Conservation (phyloP, 768 basidiomycete genomes). For the Saitozyma podzolica region DNA sequence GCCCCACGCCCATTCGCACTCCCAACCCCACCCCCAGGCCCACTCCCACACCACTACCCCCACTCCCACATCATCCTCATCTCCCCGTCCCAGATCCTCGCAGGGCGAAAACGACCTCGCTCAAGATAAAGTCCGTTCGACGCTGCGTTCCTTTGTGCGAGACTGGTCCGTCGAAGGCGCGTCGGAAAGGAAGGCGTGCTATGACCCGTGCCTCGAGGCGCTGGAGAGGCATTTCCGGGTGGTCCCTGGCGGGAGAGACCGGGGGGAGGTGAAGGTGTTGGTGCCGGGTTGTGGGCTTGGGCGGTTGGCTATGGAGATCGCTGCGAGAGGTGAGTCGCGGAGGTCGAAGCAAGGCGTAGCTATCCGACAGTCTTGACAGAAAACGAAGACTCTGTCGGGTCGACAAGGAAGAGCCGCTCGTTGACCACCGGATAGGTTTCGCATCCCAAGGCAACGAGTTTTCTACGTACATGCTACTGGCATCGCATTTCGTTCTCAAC, state of each 20-base stretch:
- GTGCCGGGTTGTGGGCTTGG: conserved; percentile 90
- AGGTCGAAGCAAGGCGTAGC: not conserved
- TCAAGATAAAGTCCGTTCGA: conserved; percentile 86
- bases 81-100: conserved; percentile 1
- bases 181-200: conserved; percentile 73
- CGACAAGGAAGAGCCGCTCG: not conserved
- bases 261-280: conserved; percentile 67
- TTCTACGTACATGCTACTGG: conserved; percentile 89
- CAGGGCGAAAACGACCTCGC: conserved; percentile 25
- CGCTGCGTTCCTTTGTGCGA: conserved; percentile 85
- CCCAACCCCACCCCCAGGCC: conserved; percentile 1
- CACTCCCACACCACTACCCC: conserved; percentile 16
- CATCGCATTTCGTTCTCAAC: conserved; percentile 85
- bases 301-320: conserved; percentile 83
- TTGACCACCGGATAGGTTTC: conserved; percentile 62
- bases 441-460: conserved; percentile 93
- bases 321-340: conserved; percentile 64
- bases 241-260: conserved; percentile 34
- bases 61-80: conserved; percentile 12
- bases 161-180: conserved; percentile 90
- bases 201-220: conserved; percentile 76
- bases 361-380: not conserved
- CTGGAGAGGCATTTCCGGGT: conserved; percentile 61
- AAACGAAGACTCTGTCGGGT: too few species aligned
- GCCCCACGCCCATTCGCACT: conserved; percentile 28